Evolutionary conservation across 257 asterid species (phyloP).

Genomic region (Solanum verrucosum): DNA sequence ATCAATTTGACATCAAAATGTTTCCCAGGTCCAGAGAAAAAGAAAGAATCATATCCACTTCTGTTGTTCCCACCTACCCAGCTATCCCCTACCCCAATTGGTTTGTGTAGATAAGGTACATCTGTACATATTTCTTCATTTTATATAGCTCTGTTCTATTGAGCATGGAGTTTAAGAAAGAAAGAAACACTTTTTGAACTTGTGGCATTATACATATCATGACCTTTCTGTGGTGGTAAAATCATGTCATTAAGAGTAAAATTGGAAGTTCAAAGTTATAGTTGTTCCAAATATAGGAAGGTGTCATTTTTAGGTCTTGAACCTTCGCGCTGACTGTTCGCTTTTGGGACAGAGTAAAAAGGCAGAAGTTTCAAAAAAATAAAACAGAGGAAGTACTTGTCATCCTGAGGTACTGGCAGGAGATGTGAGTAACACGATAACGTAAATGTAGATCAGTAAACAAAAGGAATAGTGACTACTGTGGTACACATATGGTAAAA

Average conservation of each 20-base stretch:
- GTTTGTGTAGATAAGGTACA: background rate
- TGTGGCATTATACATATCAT: background rate
- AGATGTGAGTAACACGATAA: background rate
- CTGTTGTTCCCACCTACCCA: background rate
- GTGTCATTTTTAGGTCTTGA: background rate
- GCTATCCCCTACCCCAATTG: background rate
- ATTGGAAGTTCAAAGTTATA: background rate
- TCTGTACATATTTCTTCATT: background rate
- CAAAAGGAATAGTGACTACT: background rate
- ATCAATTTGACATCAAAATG: background rate
- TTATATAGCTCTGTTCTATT: background rate
- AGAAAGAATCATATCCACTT: background rate
- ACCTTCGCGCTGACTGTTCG: background rate
- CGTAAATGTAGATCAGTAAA: background rate
- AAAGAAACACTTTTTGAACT: background rate
- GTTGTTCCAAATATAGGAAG: background rate
- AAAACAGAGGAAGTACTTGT: background rate
- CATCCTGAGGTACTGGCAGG: background rate
- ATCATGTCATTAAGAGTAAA: background rate
- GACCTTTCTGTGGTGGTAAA: background rate
- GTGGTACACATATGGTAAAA: background rate
- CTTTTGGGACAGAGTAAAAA: background rate
- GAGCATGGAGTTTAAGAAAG: background rate
- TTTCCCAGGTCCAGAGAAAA: background rate
- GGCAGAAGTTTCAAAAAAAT: background rate